A percentile compares a stretch with the other conserved stretches of the same genome.
These are phyloP conservation scores for Botrytis deweyae DNA, from an alignment of 2,329 filamentous ascomycete genomes.

Conservation along the genomic window DNA sequence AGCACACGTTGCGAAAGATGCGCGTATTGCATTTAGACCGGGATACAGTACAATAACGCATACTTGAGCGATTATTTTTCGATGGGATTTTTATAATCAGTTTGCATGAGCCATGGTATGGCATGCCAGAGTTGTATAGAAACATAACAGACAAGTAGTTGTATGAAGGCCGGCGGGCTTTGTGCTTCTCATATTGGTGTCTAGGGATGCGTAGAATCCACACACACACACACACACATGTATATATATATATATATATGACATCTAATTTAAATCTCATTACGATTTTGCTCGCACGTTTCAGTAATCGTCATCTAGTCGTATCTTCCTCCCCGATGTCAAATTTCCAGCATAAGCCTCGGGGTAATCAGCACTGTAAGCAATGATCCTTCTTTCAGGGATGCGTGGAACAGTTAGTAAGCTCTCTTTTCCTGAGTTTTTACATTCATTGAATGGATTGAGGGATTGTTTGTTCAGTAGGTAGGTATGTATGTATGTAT, in stretches of 20 bases:
- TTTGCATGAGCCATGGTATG: background rate
- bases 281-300: background rate
- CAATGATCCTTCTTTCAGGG: background rate
- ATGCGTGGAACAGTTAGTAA: too few relatives aligned
- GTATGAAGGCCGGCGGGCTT: background rate
- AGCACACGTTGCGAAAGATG: background rate
- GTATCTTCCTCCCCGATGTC: background rate
- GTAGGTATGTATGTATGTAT: too few relatives aligned
- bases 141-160: background rate
- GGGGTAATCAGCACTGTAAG: background rate
- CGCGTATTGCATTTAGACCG: background rate
- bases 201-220: background rate
- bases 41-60: background rate
- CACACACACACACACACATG: background rate
- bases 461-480: background rate
- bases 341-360: background rate
- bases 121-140: background rate
- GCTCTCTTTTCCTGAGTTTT: background rate
- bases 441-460: background rate
- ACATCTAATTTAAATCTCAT: background rate
- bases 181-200: background rate
- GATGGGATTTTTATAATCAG: background rate
- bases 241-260: background rate
- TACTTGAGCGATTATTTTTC: background rate
- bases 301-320: background rate